Evolutionary conservation across 768 basidiomycete species (phyloP).

Genomic region (Mycena metata): DNA sequence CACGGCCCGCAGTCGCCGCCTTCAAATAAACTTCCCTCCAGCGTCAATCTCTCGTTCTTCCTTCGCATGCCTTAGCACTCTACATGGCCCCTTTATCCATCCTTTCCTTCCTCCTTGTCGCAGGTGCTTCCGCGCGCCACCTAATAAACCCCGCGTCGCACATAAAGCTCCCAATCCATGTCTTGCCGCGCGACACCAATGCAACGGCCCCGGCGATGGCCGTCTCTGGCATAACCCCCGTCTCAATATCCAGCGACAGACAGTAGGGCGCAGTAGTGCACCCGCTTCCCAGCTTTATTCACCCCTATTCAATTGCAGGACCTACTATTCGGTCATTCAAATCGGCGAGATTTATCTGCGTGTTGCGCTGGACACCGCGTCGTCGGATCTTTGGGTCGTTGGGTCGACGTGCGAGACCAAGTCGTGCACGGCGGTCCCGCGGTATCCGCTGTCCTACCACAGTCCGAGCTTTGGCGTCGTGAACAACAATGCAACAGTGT

Average conservation of each 20-base stretch:
- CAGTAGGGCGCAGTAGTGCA: slow-evolving; percentile 44
- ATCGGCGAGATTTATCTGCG: slow-evolving; percentile 76
- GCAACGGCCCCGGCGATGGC: slow-evolving; percentile 12
- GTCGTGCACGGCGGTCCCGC: slow-evolving; percentile 72
- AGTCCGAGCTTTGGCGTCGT: slow-evolving; percentile 76
- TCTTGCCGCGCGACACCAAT: slow-evolving; percentile 22
- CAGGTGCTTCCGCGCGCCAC: slow-evolving; percentile 40
- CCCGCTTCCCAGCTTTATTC: not conserved
- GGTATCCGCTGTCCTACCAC: slow-evolving; percentile 75
- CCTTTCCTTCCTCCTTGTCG: slow-evolving; percentile 41
- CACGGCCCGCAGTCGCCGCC: not conserved
- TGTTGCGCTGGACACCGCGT: slow-evolving; percentile 81
- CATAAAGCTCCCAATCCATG: slow-evolving; percentile 45
- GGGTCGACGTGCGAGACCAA: slow-evolving; percentile 71
- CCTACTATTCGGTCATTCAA: slow-evolving; percentile 75
- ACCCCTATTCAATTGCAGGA: slow-evolving; percentile 54
- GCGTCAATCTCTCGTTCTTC: not conserved
- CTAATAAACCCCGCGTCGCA: slow-evolving; percentile 43
- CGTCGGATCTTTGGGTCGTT: slow-evolving; percentile 78
- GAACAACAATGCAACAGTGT: slow-evolving; percentile 71
- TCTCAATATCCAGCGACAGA: slow-evolving; percentile 62
- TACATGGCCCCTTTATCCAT: slow-evolving; percentile 24
- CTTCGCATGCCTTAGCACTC: slow-evolving; percentile 18
- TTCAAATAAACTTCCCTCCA: too few relatives aligned
- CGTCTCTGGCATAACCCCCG: slow-evolving; percentile 54